These are phyloP conservation scores for Phytopythium helicoides DNA, from an alignment of 352 stramenopile genomes.

Conservation along the genomic window DNA sequence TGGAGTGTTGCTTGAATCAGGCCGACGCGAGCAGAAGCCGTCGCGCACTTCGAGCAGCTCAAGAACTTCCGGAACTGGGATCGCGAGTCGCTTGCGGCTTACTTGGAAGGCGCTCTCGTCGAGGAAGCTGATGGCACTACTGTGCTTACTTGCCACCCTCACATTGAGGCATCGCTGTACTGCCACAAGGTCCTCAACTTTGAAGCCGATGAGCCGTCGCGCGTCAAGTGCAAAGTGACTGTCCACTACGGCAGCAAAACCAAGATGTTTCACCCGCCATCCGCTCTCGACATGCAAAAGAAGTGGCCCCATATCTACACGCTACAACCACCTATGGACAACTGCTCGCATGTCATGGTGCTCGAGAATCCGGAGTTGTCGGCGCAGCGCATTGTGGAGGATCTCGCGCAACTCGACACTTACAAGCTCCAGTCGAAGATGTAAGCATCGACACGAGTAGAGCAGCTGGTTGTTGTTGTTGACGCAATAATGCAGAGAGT, in stretches of 20 bases:
- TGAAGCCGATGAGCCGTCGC: constrained; percentile 21
- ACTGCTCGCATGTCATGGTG: constrained; percentile 34
- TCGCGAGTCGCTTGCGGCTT: constrained; percentile 28
- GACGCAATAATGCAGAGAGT: no score
- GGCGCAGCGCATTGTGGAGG: constrained; percentile 27
- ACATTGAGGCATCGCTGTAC: constrained; percentile 37
- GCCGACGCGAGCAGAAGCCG: constrained; percentile 20
- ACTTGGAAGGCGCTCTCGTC: constrained; percentile 26
- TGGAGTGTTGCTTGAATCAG: constrained; percentile 6
- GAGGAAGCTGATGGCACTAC: constrained; percentile 21
- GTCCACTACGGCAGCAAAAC: constrained; percentile 33
- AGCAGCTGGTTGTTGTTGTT: no score
- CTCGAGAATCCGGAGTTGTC: constrained; percentile 36
- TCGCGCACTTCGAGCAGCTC: constrained; percentile 23
- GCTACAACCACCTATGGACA: constrained; percentile 20
- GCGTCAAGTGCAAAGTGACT: constrained; percentile 26
- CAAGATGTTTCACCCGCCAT: constrained; percentile 23
- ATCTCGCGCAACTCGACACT: constrained; percentile 21
- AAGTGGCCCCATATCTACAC: constrained; percentile 29
- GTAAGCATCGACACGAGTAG: not conserved
- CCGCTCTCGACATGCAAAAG: constrained; percentile 18
- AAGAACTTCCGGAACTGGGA: constrained; percentile 39
- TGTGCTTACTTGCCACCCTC: constrained; percentile 30
- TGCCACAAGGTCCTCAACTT: constrained; percentile 27
- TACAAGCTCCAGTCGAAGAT: not conserved